Conservation (phyloP, 352 stramenopile genomes). For the Pelagophyceae sp. region DNA sequence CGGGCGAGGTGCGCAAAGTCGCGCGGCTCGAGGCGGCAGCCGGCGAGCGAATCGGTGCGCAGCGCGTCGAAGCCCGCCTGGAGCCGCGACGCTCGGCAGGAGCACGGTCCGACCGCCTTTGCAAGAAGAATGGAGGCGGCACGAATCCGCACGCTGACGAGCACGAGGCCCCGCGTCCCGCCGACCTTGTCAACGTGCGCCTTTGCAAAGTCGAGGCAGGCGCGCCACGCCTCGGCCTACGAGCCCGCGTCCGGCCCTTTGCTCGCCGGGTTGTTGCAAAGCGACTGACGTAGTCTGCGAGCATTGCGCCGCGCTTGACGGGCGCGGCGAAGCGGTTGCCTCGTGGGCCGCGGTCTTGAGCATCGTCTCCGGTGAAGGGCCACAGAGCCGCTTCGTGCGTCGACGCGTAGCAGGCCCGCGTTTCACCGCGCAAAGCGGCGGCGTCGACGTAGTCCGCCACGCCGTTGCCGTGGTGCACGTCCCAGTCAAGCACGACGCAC, state of each 20-base stretch:
- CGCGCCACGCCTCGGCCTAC: constrained; percentile 20
- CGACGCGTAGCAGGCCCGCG: constrained; percentile 41
- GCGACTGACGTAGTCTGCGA: constrained; percentile 34
- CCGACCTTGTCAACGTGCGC: constrained; percentile 31
- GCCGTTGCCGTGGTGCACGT: constrained; percentile 76
- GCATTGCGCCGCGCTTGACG: constrained; percentile 29
- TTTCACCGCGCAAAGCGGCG: too few relatives aligned
- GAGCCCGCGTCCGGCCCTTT: too few relatives aligned
- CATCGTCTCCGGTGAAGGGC: constrained; percentile 8
- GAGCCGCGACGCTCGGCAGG: too few relatives aligned
- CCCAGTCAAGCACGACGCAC: constrained; percentile 65
- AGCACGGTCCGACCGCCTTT: too few relatives aligned
- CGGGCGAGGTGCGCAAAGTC: constrained; percentile 46
- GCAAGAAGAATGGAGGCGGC: neutral
- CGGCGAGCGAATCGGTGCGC: constrained; percentile 48
- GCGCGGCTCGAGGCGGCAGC: constrained; percentile 41
- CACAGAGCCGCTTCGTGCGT: constrained; percentile 28
- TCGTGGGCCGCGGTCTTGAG: constrained; percentile 15
- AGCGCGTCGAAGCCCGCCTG: constrained; percentile 58
- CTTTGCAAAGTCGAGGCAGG: constrained; percentile 48
- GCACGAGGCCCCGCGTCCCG: constrained; percentile 43
- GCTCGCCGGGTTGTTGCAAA: too few relatives aligned
- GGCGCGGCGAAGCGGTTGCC: constrained; percentile 52
- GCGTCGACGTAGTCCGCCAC: constrained; percentile 50
- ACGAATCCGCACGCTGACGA: constrained; percentile 44